phyloP scores from a whole-genome alignment of 2,329 filamentous ascomycete species.

The Aureobasidium sp. region DNA sequence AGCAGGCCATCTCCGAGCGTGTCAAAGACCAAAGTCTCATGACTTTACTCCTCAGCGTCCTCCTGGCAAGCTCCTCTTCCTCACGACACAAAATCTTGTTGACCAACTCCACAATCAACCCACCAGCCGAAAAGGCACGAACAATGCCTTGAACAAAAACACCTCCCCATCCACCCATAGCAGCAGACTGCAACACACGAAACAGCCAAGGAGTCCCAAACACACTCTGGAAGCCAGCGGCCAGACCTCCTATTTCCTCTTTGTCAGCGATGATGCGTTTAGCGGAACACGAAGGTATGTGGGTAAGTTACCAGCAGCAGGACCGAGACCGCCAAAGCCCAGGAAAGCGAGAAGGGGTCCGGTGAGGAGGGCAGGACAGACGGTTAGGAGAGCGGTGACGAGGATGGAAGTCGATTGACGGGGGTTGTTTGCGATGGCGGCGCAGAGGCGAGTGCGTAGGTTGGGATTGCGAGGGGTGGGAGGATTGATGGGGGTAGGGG shows the following conservation, averaged over 20 bases:
- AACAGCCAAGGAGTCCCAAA: slow-evolving; percentile 22
- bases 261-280: no score
- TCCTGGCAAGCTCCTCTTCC: not conserved
- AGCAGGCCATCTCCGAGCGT: not conserved
- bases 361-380: slow-evolving; percentile 2
- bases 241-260: not conserved
- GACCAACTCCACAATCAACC: not conserved
- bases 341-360: not conserved
- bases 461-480: not conserved
- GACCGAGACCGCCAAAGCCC: not conserved
- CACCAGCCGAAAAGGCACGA: not conserved
- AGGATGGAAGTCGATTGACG: not conserved
- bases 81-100: not conserved
- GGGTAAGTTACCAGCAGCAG: not conserved
- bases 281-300: no score
- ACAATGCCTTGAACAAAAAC: not conserved
- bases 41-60: not conserved
- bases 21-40: not conserved
- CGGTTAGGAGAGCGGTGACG: not conserved
- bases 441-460: not conserved
- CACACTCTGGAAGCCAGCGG: slow-evolving; percentile 22
- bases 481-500: not conserved
- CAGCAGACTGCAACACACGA: slow-evolving; percentile 25
- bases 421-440: not conserved
- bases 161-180: slow-evolving; percentile 28